These are phyloP conservation scores for Paramecium sexaurelia DNA, from an alignment of 73 alveolate species.

Conservation along the genomic window DNA sequence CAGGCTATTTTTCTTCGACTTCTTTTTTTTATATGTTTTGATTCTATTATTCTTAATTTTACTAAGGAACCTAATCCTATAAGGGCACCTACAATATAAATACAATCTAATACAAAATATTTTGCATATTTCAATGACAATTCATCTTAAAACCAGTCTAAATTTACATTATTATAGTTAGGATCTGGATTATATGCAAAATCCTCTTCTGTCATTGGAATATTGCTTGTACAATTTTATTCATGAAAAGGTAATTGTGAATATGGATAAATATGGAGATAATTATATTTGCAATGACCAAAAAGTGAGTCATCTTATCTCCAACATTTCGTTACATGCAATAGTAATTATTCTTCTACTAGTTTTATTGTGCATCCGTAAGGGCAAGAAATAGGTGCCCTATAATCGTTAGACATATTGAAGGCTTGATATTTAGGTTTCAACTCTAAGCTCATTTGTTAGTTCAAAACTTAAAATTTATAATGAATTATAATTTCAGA, in stretches of 20 bases:
- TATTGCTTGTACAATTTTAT: background rate
- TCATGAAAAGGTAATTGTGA: background rate
- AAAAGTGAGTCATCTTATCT: background rate
- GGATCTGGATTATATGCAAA: conserved; percentile 27
- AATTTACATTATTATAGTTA: background rate
- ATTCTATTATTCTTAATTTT: background rate
- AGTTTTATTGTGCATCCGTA: background rate
- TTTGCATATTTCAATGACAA: background rate
- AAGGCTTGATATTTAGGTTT: background rate
- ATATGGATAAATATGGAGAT: background rate
- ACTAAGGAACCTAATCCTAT: background rate
- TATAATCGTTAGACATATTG: background rate
- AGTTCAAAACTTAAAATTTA: background rate
- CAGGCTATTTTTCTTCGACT: background rate
- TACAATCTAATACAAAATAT: background rate
- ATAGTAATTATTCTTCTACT: background rate
- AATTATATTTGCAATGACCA: conserved; percentile 30
- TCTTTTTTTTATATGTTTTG: background rate
- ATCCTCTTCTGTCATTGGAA: conserved; percentile 28
- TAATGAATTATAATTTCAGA: background rate
- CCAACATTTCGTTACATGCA: background rate
- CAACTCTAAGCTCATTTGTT: background rate
- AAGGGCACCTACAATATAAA: background rate
- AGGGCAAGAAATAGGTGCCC: background rate
- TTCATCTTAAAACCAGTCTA: conserved; percentile 4